These are phyloP conservation scores for Trifolium pratense DNA, from an alignment of 306 rosid genomes.

Conservation along the genomic window DNA sequence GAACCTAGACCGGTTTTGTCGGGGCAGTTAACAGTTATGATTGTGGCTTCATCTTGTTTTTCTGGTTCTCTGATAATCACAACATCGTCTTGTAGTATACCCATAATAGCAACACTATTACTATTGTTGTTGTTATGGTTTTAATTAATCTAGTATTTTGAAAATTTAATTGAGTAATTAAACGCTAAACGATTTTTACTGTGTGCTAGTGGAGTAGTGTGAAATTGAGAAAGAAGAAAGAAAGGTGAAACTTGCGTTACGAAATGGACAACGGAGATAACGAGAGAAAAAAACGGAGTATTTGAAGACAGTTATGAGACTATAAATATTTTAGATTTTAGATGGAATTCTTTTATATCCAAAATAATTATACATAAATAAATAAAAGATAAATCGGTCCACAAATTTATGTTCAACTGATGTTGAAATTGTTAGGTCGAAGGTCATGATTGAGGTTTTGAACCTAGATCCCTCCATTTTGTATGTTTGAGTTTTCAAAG, in stretches of 20 bases:
- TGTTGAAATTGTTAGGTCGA: no score
- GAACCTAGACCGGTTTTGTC: slow-evolving; percentile 93
- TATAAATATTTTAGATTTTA: neutral
- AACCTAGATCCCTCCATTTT: no score
- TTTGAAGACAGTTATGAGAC: neutral
- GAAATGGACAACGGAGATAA: neutral
- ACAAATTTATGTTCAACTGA: no score
- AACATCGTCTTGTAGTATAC: slow-evolving; percentile 77
- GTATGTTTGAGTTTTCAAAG: no score
- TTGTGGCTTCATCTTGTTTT: slow-evolving; percentile 65
- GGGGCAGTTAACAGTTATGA: slow-evolving; percentile 89
- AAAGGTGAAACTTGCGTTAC: neutral
- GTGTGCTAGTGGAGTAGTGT: neutral
- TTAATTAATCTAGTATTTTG: neutral
- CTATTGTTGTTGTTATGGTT: slow-evolving; percentile 1
- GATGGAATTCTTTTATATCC: no score
- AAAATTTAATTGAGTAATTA: neutral
- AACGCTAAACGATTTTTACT: slow-evolving; percentile 1
- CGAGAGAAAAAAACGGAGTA: neutral
- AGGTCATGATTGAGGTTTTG: no score
- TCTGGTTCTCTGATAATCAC: slow-evolving; percentile 68
- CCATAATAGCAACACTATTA: slow-evolving; percentile 49
- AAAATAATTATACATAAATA: no score
- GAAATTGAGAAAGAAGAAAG: neutral
- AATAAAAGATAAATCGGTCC: no score